These are phyloP conservation scores for Beauveria sp. DNA, from an alignment of 2,329 filamentous ascomycete species.

Conservation along the genomic window DNA sequence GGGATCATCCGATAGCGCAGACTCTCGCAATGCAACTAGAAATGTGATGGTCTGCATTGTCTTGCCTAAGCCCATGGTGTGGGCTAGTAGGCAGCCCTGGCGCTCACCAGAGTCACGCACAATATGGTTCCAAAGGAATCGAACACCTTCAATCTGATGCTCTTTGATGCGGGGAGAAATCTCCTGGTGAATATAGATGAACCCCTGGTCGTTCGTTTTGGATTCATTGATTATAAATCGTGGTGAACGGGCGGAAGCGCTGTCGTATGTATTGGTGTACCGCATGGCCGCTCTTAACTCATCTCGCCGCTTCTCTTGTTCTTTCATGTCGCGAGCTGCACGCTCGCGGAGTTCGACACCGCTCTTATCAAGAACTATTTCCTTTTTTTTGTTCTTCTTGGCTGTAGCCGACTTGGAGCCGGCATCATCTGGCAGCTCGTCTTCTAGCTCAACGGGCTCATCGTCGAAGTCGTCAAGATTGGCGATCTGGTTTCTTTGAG, in stretches of 20 bases:
- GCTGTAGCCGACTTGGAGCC: neutral
- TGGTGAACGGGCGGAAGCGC: slow-evolving; percentile 35
- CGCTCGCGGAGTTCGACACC: slow-evolving; percentile 46
- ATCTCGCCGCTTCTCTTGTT: slow-evolving; percentile 45
- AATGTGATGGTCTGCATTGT: slow-evolving; percentile 86
- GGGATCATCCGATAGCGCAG: slow-evolving; percentile 51
- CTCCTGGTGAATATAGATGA: slow-evolving; percentile 56
- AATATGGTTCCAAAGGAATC: slow-evolving; percentile 84
- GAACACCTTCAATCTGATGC: slow-evolving; percentile 74
- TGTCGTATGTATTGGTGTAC: slow-evolving; percentile 29
- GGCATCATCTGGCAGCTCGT: slow-evolving; percentile 14
- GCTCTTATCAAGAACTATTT: slow-evolving; percentile 28
- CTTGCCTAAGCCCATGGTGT: slow-evolving; percentile 89
- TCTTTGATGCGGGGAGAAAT: slow-evolving; percentile 63
- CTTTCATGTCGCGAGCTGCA: slow-evolving; percentile 44
- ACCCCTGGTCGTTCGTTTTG: slow-evolving; percentile 46
- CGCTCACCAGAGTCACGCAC: slow-evolving; percentile 49
- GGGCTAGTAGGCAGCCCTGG: slow-evolving; percentile 75
- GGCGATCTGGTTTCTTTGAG: slow-evolving; percentile 26
- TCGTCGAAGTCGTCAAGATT: slow-evolving; percentile 18
- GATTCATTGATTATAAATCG: slow-evolving; percentile 59
- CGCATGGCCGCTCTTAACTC: slow-evolving; percentile 37
- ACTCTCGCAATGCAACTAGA: slow-evolving; percentile 65
- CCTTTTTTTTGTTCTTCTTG: slow-evolving; percentile 16
- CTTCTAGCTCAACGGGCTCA: slow-evolving; percentile 15